These are phyloP conservation scores for Fusarium sp. DNA, from an alignment of 2,329 filamentous ascomycete genomes.

Conservation along the genomic window DNA sequence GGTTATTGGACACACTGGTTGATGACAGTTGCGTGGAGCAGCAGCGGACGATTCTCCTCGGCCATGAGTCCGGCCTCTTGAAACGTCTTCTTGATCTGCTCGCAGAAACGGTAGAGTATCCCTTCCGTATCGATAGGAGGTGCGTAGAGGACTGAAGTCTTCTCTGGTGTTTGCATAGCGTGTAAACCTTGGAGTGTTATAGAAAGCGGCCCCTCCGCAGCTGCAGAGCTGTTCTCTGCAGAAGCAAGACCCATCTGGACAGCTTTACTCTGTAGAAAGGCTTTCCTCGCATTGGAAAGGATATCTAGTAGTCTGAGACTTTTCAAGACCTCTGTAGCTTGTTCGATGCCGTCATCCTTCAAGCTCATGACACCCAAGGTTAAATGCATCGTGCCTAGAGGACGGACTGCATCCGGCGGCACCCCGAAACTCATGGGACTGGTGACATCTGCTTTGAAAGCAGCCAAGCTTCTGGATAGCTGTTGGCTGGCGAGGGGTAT, in stretches of 20 bases:
- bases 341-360: constrained; percentile 57
- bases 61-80: constrained; percentile 65
- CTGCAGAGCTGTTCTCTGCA: not conserved
- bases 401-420: constrained; percentile 75
- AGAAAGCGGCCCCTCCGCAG: constrained; percentile 39
- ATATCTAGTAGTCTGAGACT: constrained; percentile 53
- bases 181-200: constrained; percentile 66
- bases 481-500: constrained; percentile 77
- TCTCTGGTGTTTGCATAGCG: constrained; percentile 68
- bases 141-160: constrained; percentile 73
- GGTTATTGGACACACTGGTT: too few species aligned
- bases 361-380: constrained; percentile 90
- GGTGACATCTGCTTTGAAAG: constrained; percentile 70
- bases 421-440: constrained; percentile 59
- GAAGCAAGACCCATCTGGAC: not conserved
- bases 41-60: constrained; percentile 70
- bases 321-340: constrained; percentile 54
- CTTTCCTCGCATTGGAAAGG: constrained; percentile 44
- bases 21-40: constrained; percentile 85
- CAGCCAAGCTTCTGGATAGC: constrained; percentile 69
- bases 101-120: constrained; percentile 66
- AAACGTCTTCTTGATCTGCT: constrained; percentile 65
- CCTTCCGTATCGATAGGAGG: constrained; percentile 65
- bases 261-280: constrained; percentile 1
- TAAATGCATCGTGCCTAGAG: constrained; percentile 83